Base-by-base conservation (phyloP, 768 basidiomycete genomes). In the Arthromyces matolae region DNA sequence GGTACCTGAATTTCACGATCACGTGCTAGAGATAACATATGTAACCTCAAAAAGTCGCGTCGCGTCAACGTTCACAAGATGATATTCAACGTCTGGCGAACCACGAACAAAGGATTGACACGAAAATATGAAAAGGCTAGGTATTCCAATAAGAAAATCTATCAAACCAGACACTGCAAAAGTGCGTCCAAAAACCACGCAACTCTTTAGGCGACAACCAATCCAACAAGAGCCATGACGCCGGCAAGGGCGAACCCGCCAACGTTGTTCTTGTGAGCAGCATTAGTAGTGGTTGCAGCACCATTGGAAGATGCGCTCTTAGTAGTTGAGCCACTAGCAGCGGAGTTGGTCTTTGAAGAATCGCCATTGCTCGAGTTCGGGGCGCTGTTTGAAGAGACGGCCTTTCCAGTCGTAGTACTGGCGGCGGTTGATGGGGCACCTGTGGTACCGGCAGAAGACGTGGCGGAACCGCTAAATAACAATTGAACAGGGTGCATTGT, bases 141-240 rank as follows among this genome's bases (percentile, higher is more conserved):
- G 22, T 1, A 5, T 28, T 27, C n/a, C 28, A 16, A 47, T 3
- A 32, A n/a, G 13, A 39, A 23, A 29, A 27, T 38, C 29, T 39
- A 50, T 28, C 10, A 44, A 45, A 31, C 18, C 29, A 36, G 22
- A 48, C 19, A n/a, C n/a, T n/a, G 32, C 12, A 47, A 16, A 16
- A 8, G 35, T 16, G 31, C n/a, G 9, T 5, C n/a, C 13, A 12
- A 14, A 32, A 8, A 45, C 13, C 19, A 31, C 2, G 24, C 20
- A 28, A 13, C 18, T 32, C 27, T 37, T 41, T 47, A 79, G 45
- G 80, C 66, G 18, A 81, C 64, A 40, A 68, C 69, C 43, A 74
- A 70, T 33, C 80, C 80, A 45, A 79, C 61, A 35, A 81, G 55
- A 18, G 79, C 78, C 59, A 83, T 63, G 29, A 80, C 25, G 31